Base-by-base conservation (phyloP, 2,329 filamentous ascomycete genomes). In the Calycina marina region DNA sequence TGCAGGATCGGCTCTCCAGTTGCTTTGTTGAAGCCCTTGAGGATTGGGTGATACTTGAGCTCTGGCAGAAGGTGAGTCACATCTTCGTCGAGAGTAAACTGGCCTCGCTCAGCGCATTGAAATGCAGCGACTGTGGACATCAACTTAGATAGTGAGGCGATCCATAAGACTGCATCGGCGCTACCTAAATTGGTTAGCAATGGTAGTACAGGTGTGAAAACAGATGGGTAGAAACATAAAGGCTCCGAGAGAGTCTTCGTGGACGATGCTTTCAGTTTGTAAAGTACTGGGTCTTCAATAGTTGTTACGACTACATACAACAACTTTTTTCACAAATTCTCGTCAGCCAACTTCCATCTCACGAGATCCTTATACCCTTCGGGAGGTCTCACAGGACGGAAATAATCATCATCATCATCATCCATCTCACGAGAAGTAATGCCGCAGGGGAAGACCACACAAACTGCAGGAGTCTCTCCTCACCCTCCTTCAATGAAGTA, bases 131-230 rank as follows among this genome's bases (percentile, higher is more conserved):
- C 47, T 0, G 57, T 60, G 0, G 59, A 56, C n/a, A 72, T 50
- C 51, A 70, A 56, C 51, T 72, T 72, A 12, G 68, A 69, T 44
- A 63, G 69, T 0, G 65, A 69, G 0, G 67, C 68, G 4, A 72
- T 57, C 15, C 24, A 38, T 16, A 44, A 42, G 11, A 71, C 64
- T 22, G 56, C 59, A 2, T 66, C 62, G n/a, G 2, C 20, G n/a
- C 20, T 22, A 22, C 2, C 20, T 8, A 22, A 22, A 22, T 9
- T 22, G 20, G 20, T 22, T n/a, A 22, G 20, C 8, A 22, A 8
- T 9, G 20, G n/a, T 9, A n/a, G 20, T n/a, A 22, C 8, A 22
- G 20, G 20, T 22, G 8, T 22, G 20, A 9, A 9, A 8, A 9
- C 20, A 9, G 18, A n/a, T n/a, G 20, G 8, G 2, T 22, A 22